Base-by-base conservation (phyloP, 495 filamentous ascomycete genomes). In the Penicillium dipodomyicola region DNA sequence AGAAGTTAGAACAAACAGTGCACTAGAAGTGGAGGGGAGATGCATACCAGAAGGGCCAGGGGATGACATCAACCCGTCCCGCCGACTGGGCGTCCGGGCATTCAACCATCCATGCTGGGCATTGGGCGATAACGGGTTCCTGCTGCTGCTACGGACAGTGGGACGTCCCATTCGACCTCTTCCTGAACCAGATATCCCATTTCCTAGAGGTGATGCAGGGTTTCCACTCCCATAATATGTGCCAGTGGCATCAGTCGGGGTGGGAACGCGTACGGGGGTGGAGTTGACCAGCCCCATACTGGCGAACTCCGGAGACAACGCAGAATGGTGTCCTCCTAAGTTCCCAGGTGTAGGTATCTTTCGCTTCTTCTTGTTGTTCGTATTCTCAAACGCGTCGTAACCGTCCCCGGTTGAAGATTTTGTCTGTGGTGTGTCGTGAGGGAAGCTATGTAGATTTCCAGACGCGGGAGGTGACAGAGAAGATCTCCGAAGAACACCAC, bases 311-410 rank as follows among this genome's bases (percentile, higher is more conserved):
- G 76, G 81, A 15, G 86, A 84, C 22, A 90, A 70, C 45, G 76
- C 78, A 22, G 77, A 82, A 58, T 85, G 83, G 54, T 91, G 86
- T 46, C 76, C 75, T 12, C 82, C 83, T 5, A 82, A 74, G 49
- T 84, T 86, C 4, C 86, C 88, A n/a, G 90, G 87, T 0, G 89
- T 89, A 5, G 95, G 95, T 29, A 97, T 97, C 73, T 99, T 99
- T 56, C 95, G 84, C 71, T 99, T 98, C 77, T 97, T 98, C 72
- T 99, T 99, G 69, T 99, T 97, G 68, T 96, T 97, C 49, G 91
- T 96, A 63, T 99, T 97, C 69, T 99, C 94, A 64, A 96, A 95
- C 17, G 89, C 92, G 67, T 97, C 95, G 68, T 97, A 97, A 29
- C 94, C 91, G 69, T 97, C 95, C 5, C 78, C 75, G 51, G 68